phyloP scores from a whole-genome alignment of 768 basidiomycete species.

The Amanita phalloides region DNA sequence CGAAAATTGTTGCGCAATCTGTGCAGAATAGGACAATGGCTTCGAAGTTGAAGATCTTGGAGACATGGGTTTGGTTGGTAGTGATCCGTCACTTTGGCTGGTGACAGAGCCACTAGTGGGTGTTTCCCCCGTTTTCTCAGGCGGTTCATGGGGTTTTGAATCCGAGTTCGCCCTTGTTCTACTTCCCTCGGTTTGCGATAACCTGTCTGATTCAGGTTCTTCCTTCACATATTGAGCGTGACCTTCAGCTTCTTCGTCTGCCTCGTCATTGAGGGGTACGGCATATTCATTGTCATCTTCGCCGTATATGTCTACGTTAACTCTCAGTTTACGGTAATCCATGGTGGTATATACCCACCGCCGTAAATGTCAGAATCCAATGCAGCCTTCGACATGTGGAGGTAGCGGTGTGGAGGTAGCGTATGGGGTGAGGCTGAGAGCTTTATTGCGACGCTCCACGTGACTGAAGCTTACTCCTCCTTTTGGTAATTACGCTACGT shows the following conservation, averaged over 20 bases:
- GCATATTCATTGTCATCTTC: constrained; percentile 37
- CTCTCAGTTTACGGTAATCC: constrained; percentile 16
- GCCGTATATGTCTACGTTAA: constrained; percentile 38
- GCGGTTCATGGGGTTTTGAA: not conserved
- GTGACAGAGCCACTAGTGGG: not conserved
- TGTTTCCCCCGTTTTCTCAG: not conserved
- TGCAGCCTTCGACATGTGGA: constrained; percentile 3
- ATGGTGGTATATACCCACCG: constrained; percentile 16
- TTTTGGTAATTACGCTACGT: constrained; percentile 43
- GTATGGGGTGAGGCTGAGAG: not conserved
- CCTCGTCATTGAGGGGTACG: constrained; percentile 16
- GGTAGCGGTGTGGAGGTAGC: not conserved
- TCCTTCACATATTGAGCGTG: constrained; percentile 8
- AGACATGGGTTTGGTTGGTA: constrained; percentile 18
- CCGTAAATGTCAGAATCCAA: constrained; percentile 27
- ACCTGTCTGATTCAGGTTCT: not conserved
- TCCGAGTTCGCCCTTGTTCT: constrained; percentile 2
- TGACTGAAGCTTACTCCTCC: not conserved
- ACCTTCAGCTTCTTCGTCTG: constrained; percentile 15
- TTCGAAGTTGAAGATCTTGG: constrained; percentile 12
- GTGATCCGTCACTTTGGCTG: constrained; percentile 14
- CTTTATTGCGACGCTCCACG: not conserved
- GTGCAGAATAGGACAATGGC: constrained; percentile 48
- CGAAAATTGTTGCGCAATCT: constrained; percentile 57
- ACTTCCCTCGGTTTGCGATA: not conserved